phyloP scores from a whole-genome alignment of 371 early-diverging fungal species.

The Umbelopsis sp. region DNA sequence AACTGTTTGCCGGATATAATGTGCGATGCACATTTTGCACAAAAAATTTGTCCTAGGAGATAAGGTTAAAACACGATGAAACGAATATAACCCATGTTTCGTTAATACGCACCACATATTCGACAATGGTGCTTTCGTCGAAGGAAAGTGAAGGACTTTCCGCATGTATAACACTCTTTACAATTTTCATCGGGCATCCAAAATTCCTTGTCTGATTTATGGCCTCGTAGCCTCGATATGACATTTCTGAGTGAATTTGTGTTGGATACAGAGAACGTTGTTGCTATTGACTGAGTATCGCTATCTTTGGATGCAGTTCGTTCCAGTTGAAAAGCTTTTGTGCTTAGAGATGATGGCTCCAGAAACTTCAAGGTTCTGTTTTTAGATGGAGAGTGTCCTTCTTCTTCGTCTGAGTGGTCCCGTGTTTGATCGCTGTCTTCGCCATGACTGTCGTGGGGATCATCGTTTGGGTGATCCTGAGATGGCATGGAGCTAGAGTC shows the following conservation, averaged over 20 bases:
- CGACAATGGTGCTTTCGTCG: conserved; percentile 87
- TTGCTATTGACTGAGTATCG: conserved; percentile 58
- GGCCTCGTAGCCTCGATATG: conserved; percentile 62
- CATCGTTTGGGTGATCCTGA: conserved; percentile 24
- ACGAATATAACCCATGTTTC: background rate
- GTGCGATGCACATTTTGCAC: conserved; percentile 78
- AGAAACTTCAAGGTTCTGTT: conserved; percentile 18
- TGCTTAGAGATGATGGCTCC: conserved; percentile 31
- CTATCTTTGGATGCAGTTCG: conserved; percentile 52
- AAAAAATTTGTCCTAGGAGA: conserved; percentile 74
- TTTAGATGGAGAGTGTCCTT: background rate
- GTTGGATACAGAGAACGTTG: conserved; percentile 58
- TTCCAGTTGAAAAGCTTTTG: conserved; percentile 33
- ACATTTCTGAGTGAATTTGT: conserved; percentile 62
- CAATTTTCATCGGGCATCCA: conserved; percentile 89
- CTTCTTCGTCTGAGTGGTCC: background rate
- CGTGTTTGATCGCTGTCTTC: conserved; percentile 19
- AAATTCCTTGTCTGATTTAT: conserved; percentile 70
- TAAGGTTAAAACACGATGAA: background rate
- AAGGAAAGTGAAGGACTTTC: conserved; percentile 70
- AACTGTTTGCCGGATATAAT: conserved; percentile 74
- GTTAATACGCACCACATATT: conserved; percentile 68
- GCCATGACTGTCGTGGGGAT: background rate
- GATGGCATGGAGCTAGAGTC: background rate
- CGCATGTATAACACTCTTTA: conserved; percentile 86